Percentiles rank a stretch among this genome's conserved stretches.
Conservation (phyloP, 345 rosid genomes). For the Citrus mangshanensis region DNA sequence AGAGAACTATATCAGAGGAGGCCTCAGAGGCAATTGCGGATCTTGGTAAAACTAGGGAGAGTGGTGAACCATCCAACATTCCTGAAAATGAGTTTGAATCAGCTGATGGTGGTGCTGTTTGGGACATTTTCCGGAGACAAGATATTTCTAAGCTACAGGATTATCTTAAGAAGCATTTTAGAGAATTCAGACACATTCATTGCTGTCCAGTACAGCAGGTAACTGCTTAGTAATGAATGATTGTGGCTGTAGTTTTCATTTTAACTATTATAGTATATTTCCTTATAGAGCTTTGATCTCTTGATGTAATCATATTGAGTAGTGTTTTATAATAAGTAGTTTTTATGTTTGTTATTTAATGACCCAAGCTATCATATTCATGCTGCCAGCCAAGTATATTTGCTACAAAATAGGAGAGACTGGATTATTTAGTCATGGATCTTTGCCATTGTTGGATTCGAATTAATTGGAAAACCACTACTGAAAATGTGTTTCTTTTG, state of each 20-base stretch:
- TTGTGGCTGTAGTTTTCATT: background rate
- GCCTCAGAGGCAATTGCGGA: constrained; percentile 5
- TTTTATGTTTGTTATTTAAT: background rate
- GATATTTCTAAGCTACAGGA: constrained; percentile 64
- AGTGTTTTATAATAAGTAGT: background rate
- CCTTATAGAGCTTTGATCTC: background rate
- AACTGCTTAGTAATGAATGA: background rate
- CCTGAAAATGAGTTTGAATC: constrained; percentile 13
- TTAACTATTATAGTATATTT: background rate
- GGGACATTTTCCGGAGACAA: constrained; percentile 78
- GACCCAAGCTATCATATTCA: background rate
- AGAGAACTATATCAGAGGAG: background rate
- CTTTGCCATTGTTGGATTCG: background rate
- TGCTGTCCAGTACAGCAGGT: constrained; percentile 60
- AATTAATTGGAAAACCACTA: background rate
- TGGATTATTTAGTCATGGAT: background rate
- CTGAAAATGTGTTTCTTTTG: background rate
- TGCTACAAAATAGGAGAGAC: background rate
- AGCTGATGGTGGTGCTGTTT: constrained; percentile 59
- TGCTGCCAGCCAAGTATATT: background rate
- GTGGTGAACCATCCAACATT: constrained; percentile 5
- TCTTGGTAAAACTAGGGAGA: constrained; percentile 2
- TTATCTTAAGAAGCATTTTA: constrained; percentile 59
- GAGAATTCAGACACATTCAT: constrained; percentile 66
- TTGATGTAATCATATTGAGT: background rate